These are phyloP conservation scores for Gossypium arboreum DNA, from an alignment of 345 rosid genomes.

Conservation along the genomic window DNA sequence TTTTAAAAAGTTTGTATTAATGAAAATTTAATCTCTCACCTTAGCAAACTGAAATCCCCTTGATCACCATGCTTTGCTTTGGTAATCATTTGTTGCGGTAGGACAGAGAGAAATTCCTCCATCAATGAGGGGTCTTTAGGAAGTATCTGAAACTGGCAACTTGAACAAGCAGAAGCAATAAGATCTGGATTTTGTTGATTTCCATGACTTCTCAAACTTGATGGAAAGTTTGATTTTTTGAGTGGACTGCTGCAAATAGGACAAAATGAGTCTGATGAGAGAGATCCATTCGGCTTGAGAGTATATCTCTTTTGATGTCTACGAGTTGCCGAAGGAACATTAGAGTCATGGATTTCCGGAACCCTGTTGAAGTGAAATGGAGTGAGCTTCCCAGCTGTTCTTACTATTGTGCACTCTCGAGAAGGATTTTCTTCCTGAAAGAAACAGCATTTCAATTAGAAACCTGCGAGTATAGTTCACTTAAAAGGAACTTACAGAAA, in stretches of 20 bases:
- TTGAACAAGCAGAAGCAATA: conserved; percentile 58
- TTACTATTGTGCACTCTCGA: conserved; percentile 77
- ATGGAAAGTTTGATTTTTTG: conserved; percentile 33
- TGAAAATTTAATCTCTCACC: conserved; percentile 42
- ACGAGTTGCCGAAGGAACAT: conserved; percentile 69
- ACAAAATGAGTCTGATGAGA: conserved; percentile 75
- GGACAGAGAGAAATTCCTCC: conserved; percentile 49
- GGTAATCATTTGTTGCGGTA: conserved; percentile 53
- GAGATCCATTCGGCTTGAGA: conserved; percentile 52
- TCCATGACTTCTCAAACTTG: conserved; percentile 22
- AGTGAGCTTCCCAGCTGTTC: conserved; percentile 88
- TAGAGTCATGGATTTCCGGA: conserved; percentile 59
- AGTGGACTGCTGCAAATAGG: conserved; percentile 73
- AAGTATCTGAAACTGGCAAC: conserved; percentile 83
- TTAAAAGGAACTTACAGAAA: neutral
- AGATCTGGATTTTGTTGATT: conserved; percentile 23
- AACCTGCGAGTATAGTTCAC: neutral
- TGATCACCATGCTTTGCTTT: conserved; percentile 30
- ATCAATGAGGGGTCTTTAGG: conserved; percentile 54
- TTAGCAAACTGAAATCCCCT: conserved; percentile 35
- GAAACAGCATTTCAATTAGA: conserved; percentile 7
- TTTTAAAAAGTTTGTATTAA: neutral
- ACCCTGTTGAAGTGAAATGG: conserved; percentile 86
- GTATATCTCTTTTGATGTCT: conserved; percentile 76
- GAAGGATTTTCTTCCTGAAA: conserved; percentile 89